Evolutionary conservation across 805 yeast genomes (phyloP), one percentile per base, ranked within the genome.

Genomic region (Candida michaelii): DNA sequence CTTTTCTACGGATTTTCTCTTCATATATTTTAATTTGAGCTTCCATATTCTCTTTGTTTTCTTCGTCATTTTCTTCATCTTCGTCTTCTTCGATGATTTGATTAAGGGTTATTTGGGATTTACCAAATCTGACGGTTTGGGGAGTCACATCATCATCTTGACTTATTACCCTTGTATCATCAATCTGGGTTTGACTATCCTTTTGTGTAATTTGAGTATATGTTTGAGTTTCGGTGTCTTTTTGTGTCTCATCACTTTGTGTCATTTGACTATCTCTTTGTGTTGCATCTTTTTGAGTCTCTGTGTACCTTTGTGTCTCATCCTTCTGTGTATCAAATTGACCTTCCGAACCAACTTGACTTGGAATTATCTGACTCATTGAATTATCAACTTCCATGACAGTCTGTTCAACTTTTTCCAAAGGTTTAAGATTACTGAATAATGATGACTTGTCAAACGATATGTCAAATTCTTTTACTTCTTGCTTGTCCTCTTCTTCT

Each of bases 1-100:
- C 76, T 43, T 59, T 52, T 13, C 58, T 53, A 37, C 65, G 52
- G 44, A 62, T 64, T 56, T 52, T 66, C 46, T 55, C 71, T 61
- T 62, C 79, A 60, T 53, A 68, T 24, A 48, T 52, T 52, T 56
- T 71, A 55, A 62, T 71, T 16, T 41, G 38, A 27, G 54, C 63
- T 21, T 51, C 48, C n/a, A 55, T 53, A 16, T 56, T 62, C 21
- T 60, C 65, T 9, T 53, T 53, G 7, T 48, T 52, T 11, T 49
- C 58, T 21, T 50, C 56, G n/a, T 50, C 57, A 4, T 51, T 56
- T n/a, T n/a, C n/a, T n/a, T 59, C 62, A 5, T 48, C 54, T 4
- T 48, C 50, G 5, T 47, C 53, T 48, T 56, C 33, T 18, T 50
- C 55, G 12, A 27, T 16, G 15, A 44, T 15, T 13, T 16, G 35